Base-by-base conservation (phyloP, 805 yeast species). In the Ogataea zsoltii region DNA sequence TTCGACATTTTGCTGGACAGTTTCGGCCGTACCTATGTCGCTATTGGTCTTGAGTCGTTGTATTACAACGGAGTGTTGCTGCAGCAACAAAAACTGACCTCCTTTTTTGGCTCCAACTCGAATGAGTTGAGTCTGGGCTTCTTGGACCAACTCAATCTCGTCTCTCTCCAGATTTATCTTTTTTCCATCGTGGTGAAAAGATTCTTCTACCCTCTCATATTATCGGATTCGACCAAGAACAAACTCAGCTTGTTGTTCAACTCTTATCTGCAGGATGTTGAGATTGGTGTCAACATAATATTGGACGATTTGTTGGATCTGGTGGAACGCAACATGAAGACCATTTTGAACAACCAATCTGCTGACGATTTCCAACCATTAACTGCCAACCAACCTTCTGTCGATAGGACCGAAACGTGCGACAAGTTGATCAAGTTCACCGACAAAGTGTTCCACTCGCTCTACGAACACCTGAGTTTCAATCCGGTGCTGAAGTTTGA, bases 111-210 rank as follows among this genome's bases (percentile, higher is more conserved):
- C 16, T 54, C 58, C 25, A 53, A 49, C 34, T 43, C 49, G 4
- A 49, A 48, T 31, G 57, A 50, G 17, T 43, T 50, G 41, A 50
- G 48, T 41, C 45, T 58, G 19, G 41, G 40, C 16, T 61, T 58
- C 19, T 38, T 62, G 41, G 50, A 49, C 1, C 58, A 60, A 33
- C 41, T 63, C 13, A 55, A 57, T 28, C 40, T 48, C n/a, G 50
- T 63, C 12, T 55, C 57, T 2, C 33, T 57, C 7, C 65, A 63
- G 45, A 63, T 88, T 23, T 79, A 75, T 51, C 66, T 89, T 41
- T 65, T 88, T 1, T 82, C 96, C 0, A 77, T 86, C 2, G 81
- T 88, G 46, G 81, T 85, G 41, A 84, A 86, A 57, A 81, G 85
- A 15, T 82, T 88, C 38, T 77, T 90, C 14, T 68, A 88, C 32